Evolutionary conservation across 1,139 yeast species (phyloP).

Genomic region (Yamadazyma songkhlaensis): DNA sequence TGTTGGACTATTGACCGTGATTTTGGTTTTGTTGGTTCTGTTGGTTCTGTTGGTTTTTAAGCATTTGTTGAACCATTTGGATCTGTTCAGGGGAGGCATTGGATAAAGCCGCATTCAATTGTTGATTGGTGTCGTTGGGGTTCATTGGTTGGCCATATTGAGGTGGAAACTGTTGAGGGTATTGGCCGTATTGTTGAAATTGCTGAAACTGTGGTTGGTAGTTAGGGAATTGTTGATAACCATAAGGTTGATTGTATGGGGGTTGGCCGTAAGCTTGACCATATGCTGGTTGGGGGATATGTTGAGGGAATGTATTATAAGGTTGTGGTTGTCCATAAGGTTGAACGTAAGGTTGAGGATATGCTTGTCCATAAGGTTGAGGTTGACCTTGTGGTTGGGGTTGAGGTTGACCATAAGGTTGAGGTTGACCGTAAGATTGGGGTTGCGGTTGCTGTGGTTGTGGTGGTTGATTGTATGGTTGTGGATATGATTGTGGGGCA

Average conservation of each 20-base stretch:
- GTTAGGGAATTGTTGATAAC: conserved; percentile 2
- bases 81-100: conserved; percentile 20
- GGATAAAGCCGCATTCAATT: conserved; percentile 12
- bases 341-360: conserved; percentile 1
- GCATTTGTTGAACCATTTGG: conserved; percentile 29
- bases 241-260: not conserved
- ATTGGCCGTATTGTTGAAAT: conserved; percentile 7
- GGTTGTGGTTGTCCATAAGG: conserved; percentile 5
- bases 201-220: not conserved
- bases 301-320: conserved; percentile 2
- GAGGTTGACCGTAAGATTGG: conserved; percentile 8
- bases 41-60: conserved; percentile 21
- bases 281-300: not conserved
- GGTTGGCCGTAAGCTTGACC: not conserved
- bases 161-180: conserved; percentile 7
- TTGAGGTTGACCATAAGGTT: conserved; percentile 1
- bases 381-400: conserved; percentile 1
- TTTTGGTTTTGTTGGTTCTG: conserved; percentile 3
- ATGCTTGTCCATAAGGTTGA: conserved; percentile 1
- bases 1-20: too few relatives aligned
- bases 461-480: conserved; percentile 1
- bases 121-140: conserved; percentile 14
- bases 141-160: conserved; percentile 12
- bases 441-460: conserved; percentile 6
- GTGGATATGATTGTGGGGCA: conserved; percentile 4